These are phyloP conservation scores for Petrea volubilis DNA, from an alignment of 257 asterid genomes.

Conservation along the genomic window DNA sequence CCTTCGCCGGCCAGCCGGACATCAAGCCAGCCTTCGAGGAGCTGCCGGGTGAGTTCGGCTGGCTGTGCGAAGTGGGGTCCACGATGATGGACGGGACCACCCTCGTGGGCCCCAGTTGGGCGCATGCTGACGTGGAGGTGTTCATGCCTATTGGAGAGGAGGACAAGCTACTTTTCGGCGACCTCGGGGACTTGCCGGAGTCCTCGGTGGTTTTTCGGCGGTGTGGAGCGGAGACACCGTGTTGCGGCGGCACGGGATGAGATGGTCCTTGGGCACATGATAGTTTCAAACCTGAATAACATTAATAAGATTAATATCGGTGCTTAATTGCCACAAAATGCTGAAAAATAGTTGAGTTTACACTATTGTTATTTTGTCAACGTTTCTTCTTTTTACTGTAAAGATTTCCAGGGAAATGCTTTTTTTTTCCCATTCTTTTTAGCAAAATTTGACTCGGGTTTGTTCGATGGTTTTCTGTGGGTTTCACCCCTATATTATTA, in stretches of 20 bases:
- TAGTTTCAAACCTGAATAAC: slow-evolving; percentile 18
- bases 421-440: too few relatives aligned
- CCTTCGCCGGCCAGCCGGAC: slow-evolving; percentile 41
- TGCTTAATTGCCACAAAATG: not conserved
- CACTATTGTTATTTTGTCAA: not conserved
- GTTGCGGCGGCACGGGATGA: slow-evolving; percentile 46
- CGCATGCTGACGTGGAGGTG: slow-evolving; percentile 40
- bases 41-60: slow-evolving; percentile 67
- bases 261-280: not conserved
- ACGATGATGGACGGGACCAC: slow-evolving; percentile 46
- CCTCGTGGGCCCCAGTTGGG: slow-evolving; percentile 56
- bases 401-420: slow-evolving; percentile 21
- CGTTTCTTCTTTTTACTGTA: slow-evolving; percentile 21
- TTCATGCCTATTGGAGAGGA: slow-evolving; percentile 67
- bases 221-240: slow-evolving; percentile 38
- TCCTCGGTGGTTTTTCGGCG: slow-evolving; percentile 64
- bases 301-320: slow-evolving; percentile 18
- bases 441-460: too few relatives aligned
- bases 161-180: slow-evolving; percentile 71
- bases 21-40: slow-evolving; percentile 45
- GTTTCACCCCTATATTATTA: too few relatives aligned
- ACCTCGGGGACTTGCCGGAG: slow-evolving; percentile 83
- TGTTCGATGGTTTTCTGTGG: too few relatives aligned
- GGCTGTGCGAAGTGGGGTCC: slow-evolving; percentile 63
- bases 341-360: slow-evolving; percentile 2